Base-by-base conservation (phyloP, 768 basidiomycete genomes). In the Phanerochaete carnosa region DNA sequence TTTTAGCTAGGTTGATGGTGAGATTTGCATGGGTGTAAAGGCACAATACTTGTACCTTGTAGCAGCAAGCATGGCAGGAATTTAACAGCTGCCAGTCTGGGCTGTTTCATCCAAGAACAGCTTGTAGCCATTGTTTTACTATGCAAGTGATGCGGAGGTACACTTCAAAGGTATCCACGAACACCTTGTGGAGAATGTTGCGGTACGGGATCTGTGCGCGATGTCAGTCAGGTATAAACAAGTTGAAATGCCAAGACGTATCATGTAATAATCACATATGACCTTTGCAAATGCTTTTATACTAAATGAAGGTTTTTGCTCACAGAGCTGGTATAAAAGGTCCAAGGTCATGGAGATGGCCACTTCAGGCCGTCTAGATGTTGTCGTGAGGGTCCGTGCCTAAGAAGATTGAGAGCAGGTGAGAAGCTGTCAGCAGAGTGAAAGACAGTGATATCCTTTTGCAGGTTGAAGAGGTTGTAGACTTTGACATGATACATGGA, bases 61-160 rank as follows among this genome's bases (percentile, higher is more conserved):
- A 76, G 19, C 59, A 58, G 61, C 79, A 80, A 0, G 76, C 60
- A 0, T 73, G 72, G 62, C 79, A 80, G 0, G 70, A 62, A 57
- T 78, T 69, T 32, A 64, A 26, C 2, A 74, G 70, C 2, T 69
- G 60, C 74, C 76, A 80, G 32, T 77, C 45, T 0, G 69, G 68
- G 0, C 50, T 45, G 52, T 75, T 64, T 0, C 69, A 64, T 0
- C 69, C 69, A 19, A 80, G 68, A 3, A 61, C 66, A 6, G 11
- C 23, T 2, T 63, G 26, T 19, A 77, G 66, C 0, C 49, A 59
- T 1, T 22, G 13, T 19, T 73, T 58, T 19, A 76, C 66, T 0
- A 1, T 11, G 0, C 62, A 59, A 0, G 53, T 54, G 2, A 78
- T 71, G 0, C 55, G 26, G 11, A 79, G 70, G 60, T 77, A 80